Conservation (phyloP, 2,329 filamentous ascomycete species). For the Aplosporella prunicola region DNA sequence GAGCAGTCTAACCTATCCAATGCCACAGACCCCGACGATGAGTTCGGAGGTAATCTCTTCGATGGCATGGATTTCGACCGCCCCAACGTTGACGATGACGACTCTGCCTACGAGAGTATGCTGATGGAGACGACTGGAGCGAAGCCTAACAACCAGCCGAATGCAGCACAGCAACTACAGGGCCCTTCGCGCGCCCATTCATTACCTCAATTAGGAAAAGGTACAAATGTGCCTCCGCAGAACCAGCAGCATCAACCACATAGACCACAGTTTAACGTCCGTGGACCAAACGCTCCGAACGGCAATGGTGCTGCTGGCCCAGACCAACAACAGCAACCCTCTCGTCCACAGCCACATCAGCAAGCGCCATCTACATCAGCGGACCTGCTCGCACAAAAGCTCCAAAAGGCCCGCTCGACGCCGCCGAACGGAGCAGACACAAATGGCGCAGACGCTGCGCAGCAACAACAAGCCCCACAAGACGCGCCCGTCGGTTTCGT, state of each 20-base stretch:
- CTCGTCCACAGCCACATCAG: slow-evolving; percentile 19
- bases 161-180: slow-evolving; percentile 8
- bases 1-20: slow-evolving; percentile 26
- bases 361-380: slow-evolving; percentile 14
- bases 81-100: slow-evolving; percentile 2
- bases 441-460: slow-evolving; percentile 14
- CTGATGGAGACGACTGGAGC: neutral
- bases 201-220: slow-evolving; percentile 17
- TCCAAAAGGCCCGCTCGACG: slow-evolving; percentile 2
- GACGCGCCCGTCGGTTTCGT: slow-evolving; percentile 35
- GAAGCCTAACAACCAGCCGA: slow-evolving; percentile 7
- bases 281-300: slow-evolving; percentile 11
- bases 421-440: slow-evolving; percentile 12
- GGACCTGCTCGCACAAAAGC: neutral
- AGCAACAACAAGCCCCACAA: slow-evolving; percentile 17
- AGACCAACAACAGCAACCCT: slow-evolving; percentile 17
- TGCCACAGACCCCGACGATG: slow-evolving; percentile 42
- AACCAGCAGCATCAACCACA: slow-evolving; percentile 18
- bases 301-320: slow-evolving; percentile 5
- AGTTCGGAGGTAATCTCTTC: slow-evolving; percentile 45
- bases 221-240: slow-evolving; percentile 17
- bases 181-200: too few species aligned
- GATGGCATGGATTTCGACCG: slow-evolving; percentile 40
- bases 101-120: slow-evolving; percentile 11
- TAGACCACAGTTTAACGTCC: slow-evolving; percentile 12